Base-by-base conservation (phyloP, 2,329 filamentous ascomycete species). In the Fusarium armeniacum region DNA sequence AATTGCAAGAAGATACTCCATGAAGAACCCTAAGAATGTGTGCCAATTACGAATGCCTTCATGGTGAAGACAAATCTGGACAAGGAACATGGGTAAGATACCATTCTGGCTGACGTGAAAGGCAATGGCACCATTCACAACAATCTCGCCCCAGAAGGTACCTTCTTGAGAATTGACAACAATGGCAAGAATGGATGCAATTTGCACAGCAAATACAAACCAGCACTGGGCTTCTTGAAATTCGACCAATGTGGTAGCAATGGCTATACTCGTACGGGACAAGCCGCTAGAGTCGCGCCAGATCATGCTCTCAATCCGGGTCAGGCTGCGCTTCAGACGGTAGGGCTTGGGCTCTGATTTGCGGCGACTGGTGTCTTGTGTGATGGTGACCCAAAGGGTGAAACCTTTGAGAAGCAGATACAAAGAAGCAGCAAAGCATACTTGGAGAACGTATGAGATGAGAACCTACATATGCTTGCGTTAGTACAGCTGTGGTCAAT, bases 11-110 rank as follows among this genome's bases (percentile, higher is more conserved):
- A 81, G 47, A 49, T 81, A 81, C 54, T 81, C 79, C 55, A 78
- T 75, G 20, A 77, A 75, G 71, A 81, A 81, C n/a, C 79, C 79
- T 10, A 81, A 54, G 51, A 81, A 81, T 2, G 79, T 81, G 41
- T 81, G 79, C 79, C 79, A 81, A 56, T 80, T 81, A 32, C 78
- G 77, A 38, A 81, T 81, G 16, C 79, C 79, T 46, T 81, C 79
- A 46, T 80, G 77, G 58, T 81, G 79, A 35, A 81, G 72, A 58
- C 78, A 80, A 7, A 81, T 67, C 68, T 81, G 79, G 7, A 80
- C 69, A 1, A 81, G 73, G 30, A 81, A 78, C 76, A 81, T 81
- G 51, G 79, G 77, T 26, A 81, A 59, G 6, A 81, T 72, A 5
- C 79, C 79, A 52, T 80, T 81, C 40, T 78, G 78, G 20, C 76